Percentiles rank a stretch among this genome's conserved stretches.
phyloP scores from a whole-genome alignment of 202 grass and related monocot genomes.

The Dendrocalamus latiflorus region DNA sequence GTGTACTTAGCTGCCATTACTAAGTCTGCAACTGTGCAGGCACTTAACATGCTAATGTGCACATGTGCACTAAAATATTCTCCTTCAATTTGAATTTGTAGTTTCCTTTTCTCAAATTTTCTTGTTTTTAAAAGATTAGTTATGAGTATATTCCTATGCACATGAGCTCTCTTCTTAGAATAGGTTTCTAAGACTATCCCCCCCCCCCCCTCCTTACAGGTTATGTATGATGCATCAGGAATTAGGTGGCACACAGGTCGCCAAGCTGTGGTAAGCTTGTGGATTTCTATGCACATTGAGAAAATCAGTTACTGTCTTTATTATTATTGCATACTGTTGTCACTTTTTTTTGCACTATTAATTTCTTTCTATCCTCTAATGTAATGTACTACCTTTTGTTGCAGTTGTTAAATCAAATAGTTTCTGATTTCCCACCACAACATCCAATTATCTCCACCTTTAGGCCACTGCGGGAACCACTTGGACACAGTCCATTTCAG shows the following conservation, averaged over 20 bases:
- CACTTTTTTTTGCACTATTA: background rate
- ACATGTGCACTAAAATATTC: background rate
- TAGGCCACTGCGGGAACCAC: conserved; percentile 80
- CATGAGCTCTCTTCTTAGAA: background rate
- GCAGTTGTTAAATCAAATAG: conserved; percentile 98
- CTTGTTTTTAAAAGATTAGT: background rate
- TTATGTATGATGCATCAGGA: conserved; percentile 99
- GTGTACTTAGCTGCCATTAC: conserved; percentile 9
- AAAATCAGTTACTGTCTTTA: background rate
- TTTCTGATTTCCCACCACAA: conserved; percentile 79
- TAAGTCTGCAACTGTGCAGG: background rate
- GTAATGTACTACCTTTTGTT: conserved; percentile 10
- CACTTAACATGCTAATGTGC: background rate
- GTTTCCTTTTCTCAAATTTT: background rate
- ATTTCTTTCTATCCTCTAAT: conserved; percentile 29
- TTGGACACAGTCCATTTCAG: conserved; percentile 96
- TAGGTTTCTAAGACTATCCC: background rate
- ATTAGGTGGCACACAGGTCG: conserved; percentile 88
- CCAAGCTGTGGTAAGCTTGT: conserved; percentile 83
- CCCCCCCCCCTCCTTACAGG: conserved; percentile 42
- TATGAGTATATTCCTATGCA: conserved; percentile 3
- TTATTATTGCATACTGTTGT: background rate
- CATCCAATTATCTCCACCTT: conserved; percentile 75
- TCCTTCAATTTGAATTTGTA: background rate
- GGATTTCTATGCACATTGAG: background rate